Evolutionary conservation across 1,284 basidiomycete genomes (phyloP), one percentile per base, ranked within the genome.

Genomic region (Rhodotorula sp.): DNA sequence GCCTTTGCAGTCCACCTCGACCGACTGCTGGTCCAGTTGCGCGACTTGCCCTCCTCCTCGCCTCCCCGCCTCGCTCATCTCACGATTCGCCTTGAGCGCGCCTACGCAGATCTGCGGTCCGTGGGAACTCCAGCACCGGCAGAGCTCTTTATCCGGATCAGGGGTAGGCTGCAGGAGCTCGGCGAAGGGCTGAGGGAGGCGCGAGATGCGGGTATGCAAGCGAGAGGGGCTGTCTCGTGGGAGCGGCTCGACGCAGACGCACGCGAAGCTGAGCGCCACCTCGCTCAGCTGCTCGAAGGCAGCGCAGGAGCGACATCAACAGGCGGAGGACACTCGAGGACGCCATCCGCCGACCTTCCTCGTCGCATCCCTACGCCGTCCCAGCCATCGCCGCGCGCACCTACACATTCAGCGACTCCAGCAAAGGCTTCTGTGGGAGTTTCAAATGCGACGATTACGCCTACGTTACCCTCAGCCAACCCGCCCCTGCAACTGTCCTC

Each of bases 101-200:
- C 61, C 15, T 58, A 60, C 24, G 8, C 4, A 2, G 56, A 53
- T 20, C 52, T 58, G 5, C 28, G 56, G 22, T 16, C 30, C 2
- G 61, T 56, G 7, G 44, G 59, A 11, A 34, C 59, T 5, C 40
- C 26, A n/a, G 26, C 31, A 30, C 57, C 44, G 18, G 52, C 52
- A 30, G 47, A 56, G 16, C 46, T 48, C 11, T 62, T 68, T 20
- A n/a, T 68, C 2, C 37, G 66, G n/a, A 18, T 68, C 18, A 44
- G 46, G 26, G 57, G 61, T 10, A n/a, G 66, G 15, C 6, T 62
- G 13, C 30, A 63, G 13, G 66, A 68, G 24, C 55, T 68, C 31
- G 56, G 18, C 10, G 46, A 50, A 10, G 66, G 44, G 0, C n/a
- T 63, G 15, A 34, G n/a, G 34, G 67, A 68, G 11, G 34, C 50